Evolutionary conservation across 2,329 filamentous ascomycete genomes (phyloP).

Genomic region (Hirsutella thompsonii): DNA sequence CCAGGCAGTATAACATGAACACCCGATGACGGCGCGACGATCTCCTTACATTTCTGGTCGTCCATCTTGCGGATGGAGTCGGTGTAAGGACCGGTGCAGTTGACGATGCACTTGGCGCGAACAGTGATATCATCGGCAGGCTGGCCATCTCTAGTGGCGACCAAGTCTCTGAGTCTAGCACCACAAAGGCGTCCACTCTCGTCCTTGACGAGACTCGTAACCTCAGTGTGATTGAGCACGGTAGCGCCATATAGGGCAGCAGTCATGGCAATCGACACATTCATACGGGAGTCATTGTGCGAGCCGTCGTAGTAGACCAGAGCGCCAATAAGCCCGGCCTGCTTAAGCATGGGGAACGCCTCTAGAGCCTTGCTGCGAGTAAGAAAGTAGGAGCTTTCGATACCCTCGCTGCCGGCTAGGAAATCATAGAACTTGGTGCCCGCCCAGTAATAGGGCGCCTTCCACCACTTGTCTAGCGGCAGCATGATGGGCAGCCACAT

Average conservation of each 20-base stretch:
- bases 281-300: slow-evolving; percentile 82
- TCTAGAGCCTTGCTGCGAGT: slow-evolving; percentile 65
- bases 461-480: slow-evolving; percentile 71
- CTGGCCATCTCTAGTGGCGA: slow-evolving; percentile 47
- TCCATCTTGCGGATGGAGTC: slow-evolving; percentile 74
- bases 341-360: slow-evolving; percentile 66
- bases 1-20: slow-evolving; percentile 76
- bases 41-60: slow-evolving; percentile 54
- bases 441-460: slow-evolving; percentile 61
- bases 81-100: slow-evolving; percentile 72
- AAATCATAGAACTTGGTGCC: slow-evolving; percentile 71
- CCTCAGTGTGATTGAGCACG: slow-evolving; percentile 70
- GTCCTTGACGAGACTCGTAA: slow-evolving; percentile 62
- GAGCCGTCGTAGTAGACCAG: slow-evolving; percentile 80
- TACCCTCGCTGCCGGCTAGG: slow-evolving; percentile 67
- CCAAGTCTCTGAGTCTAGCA: slow-evolving; percentile 41
- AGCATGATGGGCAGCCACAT: slow-evolving; percentile 75
- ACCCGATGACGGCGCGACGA: slow-evolving; percentile 68
- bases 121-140: slow-evolving; percentile 51
- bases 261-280: slow-evolving; percentile 69
- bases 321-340: slow-evolving; percentile 60
- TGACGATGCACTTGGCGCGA: slow-evolving; percentile 68
- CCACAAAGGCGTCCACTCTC: slow-evolving; percentile 55
- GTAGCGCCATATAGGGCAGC: slow-evolving; percentile 70
- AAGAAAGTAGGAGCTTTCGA: slow-evolving; percentile 73